Evolutionary conservation across 345 rosid genomes (phyloP).

Genomic region (Capsella bursapastoris): DNA sequence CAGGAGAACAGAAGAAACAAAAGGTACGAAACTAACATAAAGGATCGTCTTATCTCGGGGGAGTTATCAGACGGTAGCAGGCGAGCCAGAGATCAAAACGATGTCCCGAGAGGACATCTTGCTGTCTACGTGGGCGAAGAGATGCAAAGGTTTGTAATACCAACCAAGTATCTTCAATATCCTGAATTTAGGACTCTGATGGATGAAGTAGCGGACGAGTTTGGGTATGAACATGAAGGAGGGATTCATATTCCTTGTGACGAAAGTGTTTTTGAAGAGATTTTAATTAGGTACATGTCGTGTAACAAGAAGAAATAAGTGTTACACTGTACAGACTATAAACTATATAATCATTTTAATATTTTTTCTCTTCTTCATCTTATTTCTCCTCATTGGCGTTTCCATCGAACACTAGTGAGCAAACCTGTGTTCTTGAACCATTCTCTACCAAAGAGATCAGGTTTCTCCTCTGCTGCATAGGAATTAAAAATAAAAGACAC

Average conservation of each 20-base stretch:
- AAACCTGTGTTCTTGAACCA: conserved; percentile 13
- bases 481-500: conserved; percentile 13
- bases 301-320: conserved; percentile 43
- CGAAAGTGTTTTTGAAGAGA: conserved; percentile 56
- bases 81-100: conserved; percentile 33
- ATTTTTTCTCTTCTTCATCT: not conserved
- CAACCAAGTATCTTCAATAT: conserved; percentile 51
- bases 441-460: not conserved
- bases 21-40: conserved; percentile 27
- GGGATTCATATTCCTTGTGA: conserved; percentile 69
- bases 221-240: conserved; percentile 63
- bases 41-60: conserved; percentile 43
- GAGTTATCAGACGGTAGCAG: conserved; percentile 45
- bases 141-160: conserved; percentile 65
- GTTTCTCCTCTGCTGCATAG: conserved; percentile 18
- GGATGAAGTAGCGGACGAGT: conserved; percentile 69
- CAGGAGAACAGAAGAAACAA: conserved; percentile 40
- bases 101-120: conserved; percentile 59
- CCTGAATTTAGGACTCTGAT: conserved; percentile 66
- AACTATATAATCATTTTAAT: not conserved
- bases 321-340: conserved; percentile 10
- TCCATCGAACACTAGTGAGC: conserved; percentile 1
- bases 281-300: conserved; percentile 50
- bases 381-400: conserved; percentile 3
- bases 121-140: conserved; percentile 68